These are phyloP conservation scores for Neltuma alba DNA, from an alignment of 306 rosid genomes.

Conservation along the genomic window DNA sequence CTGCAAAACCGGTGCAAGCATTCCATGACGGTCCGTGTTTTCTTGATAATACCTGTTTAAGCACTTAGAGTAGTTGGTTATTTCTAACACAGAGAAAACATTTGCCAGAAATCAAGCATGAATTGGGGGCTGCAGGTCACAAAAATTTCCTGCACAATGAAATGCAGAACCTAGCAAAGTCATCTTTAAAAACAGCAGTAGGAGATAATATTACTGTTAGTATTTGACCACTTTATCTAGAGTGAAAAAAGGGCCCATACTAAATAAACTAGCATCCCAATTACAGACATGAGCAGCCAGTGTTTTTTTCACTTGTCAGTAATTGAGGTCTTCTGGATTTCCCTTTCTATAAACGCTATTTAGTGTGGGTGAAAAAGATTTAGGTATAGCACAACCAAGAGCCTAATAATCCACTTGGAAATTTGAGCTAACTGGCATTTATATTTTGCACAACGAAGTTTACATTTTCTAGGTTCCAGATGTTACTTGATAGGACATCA, in stretches of 20 bases:
- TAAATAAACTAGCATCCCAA: neutral
- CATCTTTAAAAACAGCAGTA: neutral
- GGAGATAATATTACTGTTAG: neutral
- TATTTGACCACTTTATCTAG: neutral
- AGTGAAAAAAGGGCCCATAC: neutral
- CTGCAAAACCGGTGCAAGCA: slow-evolving; percentile 97
- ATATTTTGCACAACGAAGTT: neutral
- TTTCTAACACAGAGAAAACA: neutral
- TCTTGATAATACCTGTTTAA: slow-evolving; percentile 77
- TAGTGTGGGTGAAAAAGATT: neutral
- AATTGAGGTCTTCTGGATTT: neutral
- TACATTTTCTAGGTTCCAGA: neutral
- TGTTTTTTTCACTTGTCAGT: neutral
- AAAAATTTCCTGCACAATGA: slow-evolving; percentile 2
- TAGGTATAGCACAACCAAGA: neutral
- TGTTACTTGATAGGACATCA: neutral
- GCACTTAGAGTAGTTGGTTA: slow-evolving; percentile 18
- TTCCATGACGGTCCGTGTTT: slow-evolving; percentile 97
- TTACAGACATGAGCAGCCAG: neutral
- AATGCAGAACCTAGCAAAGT: slow-evolving; percentile 18
- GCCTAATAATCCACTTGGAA: neutral
- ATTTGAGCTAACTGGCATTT: neutral
- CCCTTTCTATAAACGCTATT: neutral
- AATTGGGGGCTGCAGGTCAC: neutral
- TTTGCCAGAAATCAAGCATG: slow-evolving; percentile 11